Evolutionary conservation across 1,139 yeast species (phyloP).

Genomic region (Pichia sp.): DNA sequence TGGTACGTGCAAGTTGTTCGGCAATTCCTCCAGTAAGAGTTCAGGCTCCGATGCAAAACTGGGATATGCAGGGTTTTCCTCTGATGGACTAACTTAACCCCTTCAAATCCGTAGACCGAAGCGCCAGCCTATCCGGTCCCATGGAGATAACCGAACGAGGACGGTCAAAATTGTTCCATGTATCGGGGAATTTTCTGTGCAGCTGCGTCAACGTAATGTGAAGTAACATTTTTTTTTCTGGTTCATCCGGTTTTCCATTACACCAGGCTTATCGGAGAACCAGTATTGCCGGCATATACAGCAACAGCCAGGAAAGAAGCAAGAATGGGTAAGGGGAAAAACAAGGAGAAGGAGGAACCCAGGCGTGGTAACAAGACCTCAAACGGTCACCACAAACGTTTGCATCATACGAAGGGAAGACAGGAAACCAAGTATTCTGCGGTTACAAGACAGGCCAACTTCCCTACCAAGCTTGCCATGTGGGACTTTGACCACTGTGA

Average conservation of each 20-base stretch:
- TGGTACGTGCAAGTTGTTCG: neutral
- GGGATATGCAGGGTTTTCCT: neutral
- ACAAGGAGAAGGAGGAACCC: conserved; percentile 43
- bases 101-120: neutral
- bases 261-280: neutral
- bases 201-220: neutral
- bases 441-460: conserved; percentile 32
- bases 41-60: neutral
- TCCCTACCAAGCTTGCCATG: conserved; percentile 76
- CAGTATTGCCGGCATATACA: neutral
- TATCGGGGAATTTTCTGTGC: neutral
- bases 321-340: conserved; percentile 65
- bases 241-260: neutral
- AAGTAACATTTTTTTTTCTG: neutral
- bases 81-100: neutral
- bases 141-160: conserved; percentile 21
- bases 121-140: conserved; percentile 14
- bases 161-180: neutral
- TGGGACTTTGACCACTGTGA: conserved; percentile 99
- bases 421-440: conserved; percentile 38
- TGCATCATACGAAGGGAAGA: conserved; percentile 44
- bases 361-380: conserved; percentile 39
- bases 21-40: neutral
- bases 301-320: neutral
- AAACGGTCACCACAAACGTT: conserved; percentile 56